phyloP scores from a whole-genome alignment of 108 stramenopile species.

The Discostella stelligeroides region DNA sequence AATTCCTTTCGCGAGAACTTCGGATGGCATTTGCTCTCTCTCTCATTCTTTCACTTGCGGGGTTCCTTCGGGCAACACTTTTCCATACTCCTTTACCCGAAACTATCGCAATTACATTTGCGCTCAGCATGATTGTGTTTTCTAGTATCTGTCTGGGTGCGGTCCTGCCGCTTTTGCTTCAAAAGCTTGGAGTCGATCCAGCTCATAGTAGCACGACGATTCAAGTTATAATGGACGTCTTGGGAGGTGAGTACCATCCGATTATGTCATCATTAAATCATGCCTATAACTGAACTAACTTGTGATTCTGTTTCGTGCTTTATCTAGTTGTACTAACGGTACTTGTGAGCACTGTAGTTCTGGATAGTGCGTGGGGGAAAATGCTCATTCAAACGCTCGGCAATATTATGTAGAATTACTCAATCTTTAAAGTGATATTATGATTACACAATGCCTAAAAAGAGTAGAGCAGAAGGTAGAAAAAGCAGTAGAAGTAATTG shows the following conservation, averaged over 20 bases:
- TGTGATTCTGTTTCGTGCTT: slow-evolving; percentile 30
- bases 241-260: slow-evolving; percentile 16
- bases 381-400: slow-evolving; percentile 35
- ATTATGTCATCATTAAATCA: neutral
- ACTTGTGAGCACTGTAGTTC: slow-evolving; percentile 59
- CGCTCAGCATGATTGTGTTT: slow-evolving; percentile 80
- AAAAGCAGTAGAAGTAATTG: too few species aligned
- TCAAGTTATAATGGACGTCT: slow-evolving; percentile 63
- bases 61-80: slow-evolving; percentile 43
- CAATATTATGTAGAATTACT: neutral
- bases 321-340: slow-evolving; percentile 78
- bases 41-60: slow-evolving; percentile 41
- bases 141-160: slow-evolving; percentile 79
- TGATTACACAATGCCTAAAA: too few species aligned
- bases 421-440: too few species aligned
- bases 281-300: neutral
- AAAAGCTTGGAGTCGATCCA: slow-evolving; percentile 82
- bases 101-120: slow-evolving; percentile 70
- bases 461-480: too few species aligned
- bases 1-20: slow-evolving; percentile 45
- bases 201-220: slow-evolving; percentile 90
- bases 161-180: slow-evolving; percentile 74
- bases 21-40: slow-evolving; percentile 46
- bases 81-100: slow-evolving; percentile 55
- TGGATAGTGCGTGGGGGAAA: slow-evolving; percentile 68